Percentiles rank a stretch among this genome's conserved stretches.
These are phyloP conservation scores for Populus hybrid DNA, from an alignment of 441 rosid genomes.

Conservation along the genomic window DNA sequence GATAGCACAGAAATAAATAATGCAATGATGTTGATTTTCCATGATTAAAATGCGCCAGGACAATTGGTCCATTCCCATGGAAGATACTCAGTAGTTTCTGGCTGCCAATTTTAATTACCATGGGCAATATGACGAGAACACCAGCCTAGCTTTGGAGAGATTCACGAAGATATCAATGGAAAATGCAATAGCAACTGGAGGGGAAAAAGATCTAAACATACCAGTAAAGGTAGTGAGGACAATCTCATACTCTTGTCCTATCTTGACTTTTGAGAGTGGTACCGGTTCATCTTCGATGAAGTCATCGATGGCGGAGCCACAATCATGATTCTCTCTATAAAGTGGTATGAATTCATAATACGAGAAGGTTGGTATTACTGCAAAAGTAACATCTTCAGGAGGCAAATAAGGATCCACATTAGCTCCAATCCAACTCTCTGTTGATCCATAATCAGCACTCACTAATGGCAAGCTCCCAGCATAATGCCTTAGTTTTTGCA, in stretches of 20 bases:
- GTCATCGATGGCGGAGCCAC: constrained; percentile 34
- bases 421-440: constrained; percentile 94
- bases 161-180: neutral
- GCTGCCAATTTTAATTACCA: neutral
- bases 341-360: constrained; percentile 90
- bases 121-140: too few species aligned
- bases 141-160: neutral
- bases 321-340: constrained; percentile 40
- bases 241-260: constrained; percentile 77
- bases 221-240: constrained; percentile 90
- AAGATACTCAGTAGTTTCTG: neutral
- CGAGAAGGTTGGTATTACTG: constrained; percentile 73
- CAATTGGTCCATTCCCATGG: neutral
- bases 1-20: neutral
- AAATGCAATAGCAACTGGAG: neutral
- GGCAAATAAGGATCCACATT: constrained; percentile 69
- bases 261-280: constrained; percentile 61
- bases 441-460: constrained; percentile 83
- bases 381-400: constrained; percentile 71
- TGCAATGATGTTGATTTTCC: neutral
- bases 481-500: constrained; percentile 64
- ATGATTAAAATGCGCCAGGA: neutral
- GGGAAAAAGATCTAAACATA: constrained; percentile 12
- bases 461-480: constrained; percentile 61
- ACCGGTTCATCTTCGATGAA: constrained; percentile 72